Evolutionary conservation across 495 filamentous ascomycete genomes (phyloP), one percentile per base, ranked within the genome.

Genomic region (Lasiosphaeriaceae sp.): DNA sequence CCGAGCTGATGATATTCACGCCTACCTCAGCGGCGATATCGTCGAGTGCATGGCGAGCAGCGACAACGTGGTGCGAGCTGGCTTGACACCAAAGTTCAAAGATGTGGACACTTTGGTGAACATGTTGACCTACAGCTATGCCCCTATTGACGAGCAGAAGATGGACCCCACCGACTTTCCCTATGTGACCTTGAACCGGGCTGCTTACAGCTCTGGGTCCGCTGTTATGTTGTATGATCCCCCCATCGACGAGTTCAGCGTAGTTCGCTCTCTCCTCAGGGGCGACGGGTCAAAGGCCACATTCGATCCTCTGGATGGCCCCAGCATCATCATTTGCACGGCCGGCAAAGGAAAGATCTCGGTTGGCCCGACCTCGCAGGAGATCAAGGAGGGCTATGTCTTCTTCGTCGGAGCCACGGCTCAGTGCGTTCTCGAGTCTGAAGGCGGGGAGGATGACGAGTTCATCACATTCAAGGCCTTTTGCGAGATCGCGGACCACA

Each of bases 1-100:
- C 21, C 90, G 89, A 63, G 94, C 94, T 16, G 90, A 98, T 64
- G 94, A 97, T 63, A 96, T 97, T 58, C 94, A 98, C 68, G 94
- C 94, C 19, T 98, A 98, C 70, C 79, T 98, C 31, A 91, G 87
- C 22, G 94, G 94, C 45, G 94, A 98, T 57, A 96, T 98, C 63
- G 91, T 98, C 63, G 94, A 98, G 74, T 97, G 94, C 79, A 98
- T 98, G 94, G 94, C 94, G 1, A 88, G 90, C 20, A 95, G 90
- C 34, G 94, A 98, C 76, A 98, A 98, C 60, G 94, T 98, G 7
- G 92, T 98, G 20, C 92, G 94, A 31, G 94, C 94, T 2, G 94
- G 94, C 19, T 92, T 98, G 69, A 98, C 94, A 0, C 94, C 94
- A 11, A 98, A 98, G 72, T 97, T 93, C 81, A 96, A 97, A 77